Evolutionary conservation across 352 stramenopile species (phyloP).

Genomic region (Globisporangium carolinianum): DNA sequence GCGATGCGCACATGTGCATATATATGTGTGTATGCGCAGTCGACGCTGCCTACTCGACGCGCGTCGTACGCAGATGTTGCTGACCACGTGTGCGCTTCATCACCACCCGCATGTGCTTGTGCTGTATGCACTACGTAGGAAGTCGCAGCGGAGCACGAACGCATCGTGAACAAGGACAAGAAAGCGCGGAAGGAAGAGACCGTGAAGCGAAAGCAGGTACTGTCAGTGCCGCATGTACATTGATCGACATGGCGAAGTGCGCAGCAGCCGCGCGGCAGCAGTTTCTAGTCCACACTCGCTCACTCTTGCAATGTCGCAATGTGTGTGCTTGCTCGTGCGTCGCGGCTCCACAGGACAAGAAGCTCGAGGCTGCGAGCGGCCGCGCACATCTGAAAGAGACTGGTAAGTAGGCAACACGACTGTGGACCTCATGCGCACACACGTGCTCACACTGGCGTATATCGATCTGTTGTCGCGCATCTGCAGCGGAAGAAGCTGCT

Average conservation of each 20-base stretch:
- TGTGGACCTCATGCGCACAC: neutral
- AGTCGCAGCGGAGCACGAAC: conserved; percentile 64
- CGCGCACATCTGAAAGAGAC: conserved; percentile 62
- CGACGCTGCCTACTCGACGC: too few relatives aligned
- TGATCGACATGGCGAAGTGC: neutral
- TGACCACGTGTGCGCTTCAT: neutral
- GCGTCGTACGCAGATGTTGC: neutral
- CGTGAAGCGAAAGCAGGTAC: conserved; percentile 48
- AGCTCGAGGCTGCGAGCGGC: conserved; percentile 26
- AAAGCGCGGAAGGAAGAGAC: conserved; percentile 50
- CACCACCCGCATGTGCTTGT: neutral
- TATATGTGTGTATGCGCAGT: too few relatives aligned
- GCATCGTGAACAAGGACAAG: conserved; percentile 57
- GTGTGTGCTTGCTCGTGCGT: neutral
- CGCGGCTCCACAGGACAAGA: conserved; percentile 35
- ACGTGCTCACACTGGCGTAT: neutral
- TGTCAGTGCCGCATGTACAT: neutral
- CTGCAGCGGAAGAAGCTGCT: conserved; percentile 40
- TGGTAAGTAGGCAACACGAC: conserved; percentile 18
- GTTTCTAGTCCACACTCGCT: too few relatives aligned
- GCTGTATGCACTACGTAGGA: conserved; percentile 24
- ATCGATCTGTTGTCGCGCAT: neutral
- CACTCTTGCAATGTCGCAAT: neutral
- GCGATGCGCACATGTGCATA: neutral
- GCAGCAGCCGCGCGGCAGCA: too few relatives aligned